These are phyloP conservation scores for Aspergillus oerlinghausenensis DNA, from an alignment of 2,329 filamentous ascomycete genomes.

Conservation along the genomic window DNA sequence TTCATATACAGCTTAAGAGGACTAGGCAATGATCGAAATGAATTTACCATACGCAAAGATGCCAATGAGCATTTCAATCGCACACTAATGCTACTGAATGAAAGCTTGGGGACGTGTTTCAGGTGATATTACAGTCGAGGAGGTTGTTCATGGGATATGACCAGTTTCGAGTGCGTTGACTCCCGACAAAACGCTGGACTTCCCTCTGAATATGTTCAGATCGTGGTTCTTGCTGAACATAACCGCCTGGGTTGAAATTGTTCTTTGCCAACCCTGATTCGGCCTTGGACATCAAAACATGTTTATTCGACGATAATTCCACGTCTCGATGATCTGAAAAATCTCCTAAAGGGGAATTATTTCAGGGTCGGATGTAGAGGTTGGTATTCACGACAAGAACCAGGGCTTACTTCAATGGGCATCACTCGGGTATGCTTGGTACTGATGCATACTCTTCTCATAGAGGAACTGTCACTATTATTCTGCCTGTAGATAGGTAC, in stretches of 20 bases:
- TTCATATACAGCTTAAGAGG: constrained; percentile 22
- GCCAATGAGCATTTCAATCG: constrained; percentile 40
- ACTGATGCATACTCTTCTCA: neutral
- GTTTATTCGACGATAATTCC: neutral
- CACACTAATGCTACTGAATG: constrained; percentile 45
- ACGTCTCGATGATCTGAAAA: neutral
- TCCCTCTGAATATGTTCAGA: neutral
- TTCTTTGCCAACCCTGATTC: neutral
- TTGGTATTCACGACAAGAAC: neutral
- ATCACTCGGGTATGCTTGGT: neutral
- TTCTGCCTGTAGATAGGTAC: neutral
- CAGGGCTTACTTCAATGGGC: neutral
- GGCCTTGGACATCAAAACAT: too few relatives aligned
- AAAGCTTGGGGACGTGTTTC: constrained; percentile 45
- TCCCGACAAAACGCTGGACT: neutral
- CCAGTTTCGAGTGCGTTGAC: neutral
- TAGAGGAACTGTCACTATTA: neutral
- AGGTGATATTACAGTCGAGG: constrained; percentile 11
- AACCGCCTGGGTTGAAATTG: neutral
- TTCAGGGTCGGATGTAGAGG: neutral
- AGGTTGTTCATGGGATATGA: neutral
- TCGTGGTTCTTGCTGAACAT: neutral
- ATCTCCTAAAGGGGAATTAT: neutral
- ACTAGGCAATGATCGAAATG: constrained; percentile 22
- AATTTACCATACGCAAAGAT: constrained; percentile 28